phyloP scores from a whole-genome alignment of 2,329 filamentous ascomycete species.

The Phialemonium atrogriseum region DNA sequence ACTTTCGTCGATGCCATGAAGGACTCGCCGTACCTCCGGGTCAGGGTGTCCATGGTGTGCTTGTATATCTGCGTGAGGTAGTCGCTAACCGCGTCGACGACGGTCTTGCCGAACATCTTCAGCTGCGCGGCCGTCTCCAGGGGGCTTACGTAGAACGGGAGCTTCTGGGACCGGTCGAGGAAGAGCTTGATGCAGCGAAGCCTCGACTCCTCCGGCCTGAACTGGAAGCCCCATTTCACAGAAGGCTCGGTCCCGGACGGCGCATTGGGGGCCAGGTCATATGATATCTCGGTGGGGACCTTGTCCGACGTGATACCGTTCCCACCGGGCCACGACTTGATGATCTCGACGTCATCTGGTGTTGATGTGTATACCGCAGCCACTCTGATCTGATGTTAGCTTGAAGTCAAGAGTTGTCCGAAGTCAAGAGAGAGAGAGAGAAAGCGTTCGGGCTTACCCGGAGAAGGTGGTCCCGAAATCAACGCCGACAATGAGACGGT shows the following conservation, averaged over 20 bases:
- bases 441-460: slow-evolving; percentile 42
- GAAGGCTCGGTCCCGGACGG: slow-evolving; percentile 33
- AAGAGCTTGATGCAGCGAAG: slow-evolving; percentile 80
- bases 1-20: slow-evolving; percentile 71
- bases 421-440: slow-evolving; percentile 1
- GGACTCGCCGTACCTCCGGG: slow-evolving; percentile 64
- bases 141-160: slow-evolving; percentile 72
- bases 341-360: slow-evolving; percentile 74
- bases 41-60: slow-evolving; percentile 73
- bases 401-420: slow-evolving; percentile 2
- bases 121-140: slow-evolving; percentile 70
- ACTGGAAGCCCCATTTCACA: slow-evolving; percentile 75
- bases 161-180: slow-evolving; percentile 70
- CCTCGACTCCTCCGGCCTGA: slow-evolving; percentile 67
- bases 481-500: slow-evolving; percentile 67
- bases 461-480: slow-evolving; percentile 84
- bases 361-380: slow-evolving; percentile 67
- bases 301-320: slow-evolving; percentile 86
- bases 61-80: slow-evolving; percentile 69
- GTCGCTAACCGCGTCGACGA: slow-evolving; percentile 71
- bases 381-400: slow-evolving; percentile 35
- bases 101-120: slow-evolving; percentile 66
- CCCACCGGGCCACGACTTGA: slow-evolving; percentile 76
- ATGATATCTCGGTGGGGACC: slow-evolving; percentile 72
- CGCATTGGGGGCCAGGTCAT: slow-evolving; percentile 34